Base-by-base conservation (phyloP, 805 yeast species). In the Ogataea chonburiensis region DNA sequence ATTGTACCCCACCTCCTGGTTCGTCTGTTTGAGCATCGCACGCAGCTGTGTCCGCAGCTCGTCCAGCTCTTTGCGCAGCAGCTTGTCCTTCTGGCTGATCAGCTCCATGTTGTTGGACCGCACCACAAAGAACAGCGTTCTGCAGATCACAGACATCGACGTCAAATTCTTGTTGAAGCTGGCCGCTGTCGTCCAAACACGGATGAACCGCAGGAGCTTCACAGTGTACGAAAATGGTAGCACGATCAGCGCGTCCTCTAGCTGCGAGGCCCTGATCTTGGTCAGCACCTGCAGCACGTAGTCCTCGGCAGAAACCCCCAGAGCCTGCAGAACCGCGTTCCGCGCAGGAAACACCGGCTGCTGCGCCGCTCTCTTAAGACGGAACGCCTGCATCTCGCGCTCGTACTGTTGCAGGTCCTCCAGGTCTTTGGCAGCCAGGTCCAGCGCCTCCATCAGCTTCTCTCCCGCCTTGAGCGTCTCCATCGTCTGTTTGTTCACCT, bases 391-490 rank as follows among this genome's bases (percentile, higher is more conserved):
- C 40, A 68, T 39, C 16, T 67, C 75, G 24, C 53, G 55, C 29
- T 67, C 64, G 52, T 81, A 81, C 25, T 70, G 73, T 37, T 70
- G 75, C 11, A 57, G 47, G 9, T 75, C 74, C 27, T 76, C 81
- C 26, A 86, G 63, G 49, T 88, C 96, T 33, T 75, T 77, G 12
- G 66, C 64, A 1, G 94, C 95, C 42, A 89, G 66, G 47, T 93
- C 97, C 32, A 91, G 65, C 0, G 97, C 96, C 58, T 91, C 98
- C 75, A 86, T 81, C 31, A 91, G 63, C 53, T 81, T 81, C 62
- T 91, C 98, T 46, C 98, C 96, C 1, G 96, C 93, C 60, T 91
- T 91, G 55, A 93, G 71, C 2, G 96, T 84, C 53, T 93, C 98
- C 56, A 81, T 67, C 0, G 96, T 87, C 60, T 89, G 96, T 50